Evolutionary conservation across 202 grass and related monocot species (phyloP).

Genomic region (Hordeum pubiflorum): DNA sequence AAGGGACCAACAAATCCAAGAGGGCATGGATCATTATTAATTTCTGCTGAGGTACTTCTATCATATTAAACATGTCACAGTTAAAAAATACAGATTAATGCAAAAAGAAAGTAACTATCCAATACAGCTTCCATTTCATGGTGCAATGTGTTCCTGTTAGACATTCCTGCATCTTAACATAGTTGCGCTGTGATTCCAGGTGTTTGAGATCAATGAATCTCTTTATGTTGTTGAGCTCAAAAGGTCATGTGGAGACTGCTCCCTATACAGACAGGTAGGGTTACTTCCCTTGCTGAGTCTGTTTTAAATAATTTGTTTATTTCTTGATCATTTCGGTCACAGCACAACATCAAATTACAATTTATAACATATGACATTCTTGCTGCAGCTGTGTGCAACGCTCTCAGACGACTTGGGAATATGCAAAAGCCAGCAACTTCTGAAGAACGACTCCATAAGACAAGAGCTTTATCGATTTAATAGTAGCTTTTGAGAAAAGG

Average conservation of each 20-base stretch:
- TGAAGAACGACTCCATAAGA: slow-evolving; percentile 38
- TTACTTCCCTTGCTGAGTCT: background rate
- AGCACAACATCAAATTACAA: background rate
- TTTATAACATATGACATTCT: background rate
- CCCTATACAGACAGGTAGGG: slow-evolving; percentile 63
- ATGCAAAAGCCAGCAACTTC: slow-evolving; percentile 42
- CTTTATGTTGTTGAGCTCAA: slow-evolving; percentile 82
- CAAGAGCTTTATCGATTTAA: slow-evolving; percentile 37
- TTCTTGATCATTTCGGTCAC: background rate
- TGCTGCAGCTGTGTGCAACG: slow-evolving; percentile 57
- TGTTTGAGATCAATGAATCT: slow-evolving; percentile 69
- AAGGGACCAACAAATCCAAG: slow-evolving; percentile 36
- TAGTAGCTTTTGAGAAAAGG: slow-evolving; percentile 34
- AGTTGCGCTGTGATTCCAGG: slow-evolving; percentile 36
- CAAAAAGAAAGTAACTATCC: background rate
- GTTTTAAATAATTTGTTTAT: slow-evolving; percentile 1
- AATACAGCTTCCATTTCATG: background rate
- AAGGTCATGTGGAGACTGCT: slow-evolving; percentile 62
- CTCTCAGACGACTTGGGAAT: slow-evolving; percentile 58
- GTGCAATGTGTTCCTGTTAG: background rate
- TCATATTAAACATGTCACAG: background rate
- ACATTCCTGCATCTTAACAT: background rate
- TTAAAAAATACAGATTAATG: background rate
- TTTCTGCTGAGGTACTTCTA: slow-evolving; percentile 57
- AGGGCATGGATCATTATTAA: slow-evolving; percentile 35